Evolutionary conservation across 768 basidiomycete species (phyloP), one percentile per base, ranked within the genome.

Genomic region (Candolleomyces aberdarensis): DNA sequence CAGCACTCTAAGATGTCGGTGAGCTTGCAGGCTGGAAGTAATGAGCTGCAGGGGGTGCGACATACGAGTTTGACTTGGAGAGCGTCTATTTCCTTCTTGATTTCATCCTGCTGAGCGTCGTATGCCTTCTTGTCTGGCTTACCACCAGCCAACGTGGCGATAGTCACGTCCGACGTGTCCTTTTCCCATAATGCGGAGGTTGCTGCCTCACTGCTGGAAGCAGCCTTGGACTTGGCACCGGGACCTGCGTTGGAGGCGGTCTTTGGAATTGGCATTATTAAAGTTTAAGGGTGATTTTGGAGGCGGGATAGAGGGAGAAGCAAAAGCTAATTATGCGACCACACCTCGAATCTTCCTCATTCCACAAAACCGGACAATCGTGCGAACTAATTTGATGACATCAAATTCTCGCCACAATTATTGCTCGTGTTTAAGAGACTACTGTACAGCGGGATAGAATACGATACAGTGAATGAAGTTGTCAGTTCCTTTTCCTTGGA

Each of bases 121-220:
- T 90, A 90, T n/a, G 74, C 77, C 52, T 81, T 82, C 75, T 94
- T 94, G 83, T 97, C 95, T 36, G 96, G 96, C 71, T 80, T 91
- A 48, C 83, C 86, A 50, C 78, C 73, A 56, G 74, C 68, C 40
- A 74, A 68, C 49, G 72, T 63, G 62, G 71, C 66, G 51, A 76
- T 58, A 6, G 3, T 39, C 26, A 32, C 43, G 59, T 80, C 80
- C 70, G 70, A 74, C 72, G 75, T 75, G 74, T 82, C 81, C 72
- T 76, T 78, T 67, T 76, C 74, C 26, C 73, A 67, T 46, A 80
- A 75, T 43, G 80, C 76, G 57, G 84, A 79, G 51, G 81, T 80
- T 22, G 80, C 72, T 39, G 81, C 76, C 56, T 82, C 83, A 57
- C 80, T 81, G 59, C 77, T 72, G 60, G 82, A 74, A 49, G 78